Evolutionary conservation across 805 yeast genomes (phyloP).

Genomic region (Debaryomyces tyrocola): DNA sequence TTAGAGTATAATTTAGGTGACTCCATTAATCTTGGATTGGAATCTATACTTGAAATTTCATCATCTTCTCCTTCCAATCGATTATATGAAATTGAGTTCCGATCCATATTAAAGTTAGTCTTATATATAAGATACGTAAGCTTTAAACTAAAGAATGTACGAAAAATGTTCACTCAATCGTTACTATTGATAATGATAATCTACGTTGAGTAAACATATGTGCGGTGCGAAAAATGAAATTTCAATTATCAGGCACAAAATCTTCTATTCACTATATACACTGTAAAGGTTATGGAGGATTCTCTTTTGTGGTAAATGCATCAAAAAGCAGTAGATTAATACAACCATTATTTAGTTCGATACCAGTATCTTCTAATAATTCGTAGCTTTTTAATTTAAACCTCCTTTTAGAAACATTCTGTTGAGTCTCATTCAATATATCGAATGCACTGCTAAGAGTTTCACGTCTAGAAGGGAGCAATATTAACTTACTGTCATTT

Average conservation of each 20-base stretch:
- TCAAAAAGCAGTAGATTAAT: slow-evolving; percentile 40
- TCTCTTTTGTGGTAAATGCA: slow-evolving; percentile 42
- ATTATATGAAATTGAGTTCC: background rate
- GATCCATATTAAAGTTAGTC: background rate
- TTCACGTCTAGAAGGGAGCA: slow-evolving; percentile 17
- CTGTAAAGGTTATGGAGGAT: slow-evolving; percentile 27
- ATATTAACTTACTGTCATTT: slow-evolving; percentile 25
- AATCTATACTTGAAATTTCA: slow-evolving; percentile 7
- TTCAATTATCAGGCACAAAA: background rate
- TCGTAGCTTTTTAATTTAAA: slow-evolving; percentile 37
- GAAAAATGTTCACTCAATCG: too few relatives aligned
- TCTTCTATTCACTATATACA: too few relatives aligned
- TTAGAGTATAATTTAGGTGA: background rate
- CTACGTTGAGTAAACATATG: background rate
- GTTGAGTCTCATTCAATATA: slow-evolving; percentile 6
- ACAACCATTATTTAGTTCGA: slow-evolving; percentile 29
- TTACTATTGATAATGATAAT: background rate
- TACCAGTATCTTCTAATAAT: slow-evolving; percentile 35
- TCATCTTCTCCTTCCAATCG: background rate
- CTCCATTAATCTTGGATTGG: slow-evolving; percentile 3
- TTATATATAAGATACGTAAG: too few relatives aligned
- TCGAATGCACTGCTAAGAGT: slow-evolving; percentile 12
- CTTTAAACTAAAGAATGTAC: too few relatives aligned
- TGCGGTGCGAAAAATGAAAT: background rate
- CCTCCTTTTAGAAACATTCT: slow-evolving; percentile 3